Percentiles rank a stretch among this genome's conserved stretches.
These are phyloP conservation scores for Metarhizium sp. DNA, from an alignment of 2,329 filamentous ascomycete genomes.

Conservation along the genomic window DNA sequence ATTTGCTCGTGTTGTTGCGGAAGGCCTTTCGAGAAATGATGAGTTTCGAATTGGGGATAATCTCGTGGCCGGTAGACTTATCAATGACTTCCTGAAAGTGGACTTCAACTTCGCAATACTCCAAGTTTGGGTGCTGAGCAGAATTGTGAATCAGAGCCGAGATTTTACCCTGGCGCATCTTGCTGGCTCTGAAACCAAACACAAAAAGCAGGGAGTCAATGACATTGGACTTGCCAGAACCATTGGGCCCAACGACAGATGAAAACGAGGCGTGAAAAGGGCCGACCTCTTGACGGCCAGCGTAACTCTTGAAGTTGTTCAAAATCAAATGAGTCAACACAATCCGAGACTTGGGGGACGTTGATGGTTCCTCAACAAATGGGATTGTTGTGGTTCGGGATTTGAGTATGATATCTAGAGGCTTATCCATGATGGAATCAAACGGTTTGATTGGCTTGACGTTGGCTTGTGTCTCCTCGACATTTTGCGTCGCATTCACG, in stretches of 20 bases:
- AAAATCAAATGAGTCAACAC: conserved; percentile 89
- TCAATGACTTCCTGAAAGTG: conserved; percentile 96
- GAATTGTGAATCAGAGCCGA: conserved; percentile 98
- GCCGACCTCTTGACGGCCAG: conserved; percentile 86
- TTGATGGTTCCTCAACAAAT: conserved; percentile 53
- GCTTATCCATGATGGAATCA: conserved; percentile 71
- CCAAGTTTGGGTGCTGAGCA: conserved; percentile 72
- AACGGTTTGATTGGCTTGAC: conserved; percentile 67
- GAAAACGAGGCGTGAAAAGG: conserved; percentile 97
- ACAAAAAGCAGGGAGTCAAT: conserved; percentile 97
- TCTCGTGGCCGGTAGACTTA: conserved; percentile 61
- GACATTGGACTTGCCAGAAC: conserved; percentile 97
- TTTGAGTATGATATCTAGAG: conserved; percentile 89
- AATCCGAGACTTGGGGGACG: conserved; percentile 71
- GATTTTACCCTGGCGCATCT: conserved; percentile 98
- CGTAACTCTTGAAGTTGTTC: conserved; percentile 98
- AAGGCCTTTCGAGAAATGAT: conserved; percentile 88
- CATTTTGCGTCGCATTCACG: conserved; percentile 37
- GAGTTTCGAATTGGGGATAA: conserved; percentile 75
- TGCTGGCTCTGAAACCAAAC: conserved; percentile 98
- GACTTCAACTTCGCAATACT: conserved; percentile 90
- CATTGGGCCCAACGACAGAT: conserved; percentile 94
- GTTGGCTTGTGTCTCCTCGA: conserved; percentile 26
- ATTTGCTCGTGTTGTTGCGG: conserved; percentile 97
- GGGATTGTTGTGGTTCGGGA: conserved; percentile 62